Percentiles rank a stretch among this genome's conserved stretches.
These are phyloP conservation scores for Glycine soja DNA, from an alignment of 306 rosid species.

Conservation along the genomic window DNA sequence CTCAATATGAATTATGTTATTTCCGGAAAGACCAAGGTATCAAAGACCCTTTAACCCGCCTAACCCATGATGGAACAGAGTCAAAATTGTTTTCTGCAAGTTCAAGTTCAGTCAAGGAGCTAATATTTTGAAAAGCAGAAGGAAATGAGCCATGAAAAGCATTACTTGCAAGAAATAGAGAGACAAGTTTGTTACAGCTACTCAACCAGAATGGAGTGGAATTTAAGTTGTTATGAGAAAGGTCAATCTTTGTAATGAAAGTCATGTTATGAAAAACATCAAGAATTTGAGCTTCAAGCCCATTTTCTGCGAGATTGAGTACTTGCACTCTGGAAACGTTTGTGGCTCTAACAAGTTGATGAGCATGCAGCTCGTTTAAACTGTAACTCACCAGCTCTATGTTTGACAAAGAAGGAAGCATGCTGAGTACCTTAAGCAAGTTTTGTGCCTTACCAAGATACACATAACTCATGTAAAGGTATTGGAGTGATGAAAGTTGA, in stretches of 20 bases:
- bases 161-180: neutral
- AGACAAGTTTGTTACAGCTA: neutral
- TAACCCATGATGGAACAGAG: constrained; percentile 36
- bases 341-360: neutral
- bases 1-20: constrained; percentile 1
- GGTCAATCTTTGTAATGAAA: neutral
- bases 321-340: neutral
- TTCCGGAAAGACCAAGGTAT: neutral
- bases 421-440: neutral
- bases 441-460: neutral
- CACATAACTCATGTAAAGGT: neutral
- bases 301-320: neutral
- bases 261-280: neutral
- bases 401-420: neutral
- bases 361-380: neutral
- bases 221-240: neutral
- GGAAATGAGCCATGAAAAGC: constrained; percentile 33
- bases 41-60: constrained; percentile 7
- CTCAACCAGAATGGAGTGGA: neutral
- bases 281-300: neutral
- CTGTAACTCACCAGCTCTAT: neutral
- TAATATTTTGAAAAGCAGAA: constrained; percentile 9
- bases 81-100: neutral
- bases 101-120: constrained; percentile 21
- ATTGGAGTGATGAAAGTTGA: neutral